A percentile compares a stretch with the other conserved stretches of the same genome.
These are phyloP conservation scores for Fomitiporia mediterranea DNA, from an alignment of 1,284 basidiomycete genomes.

Conservation along the genomic window DNA sequence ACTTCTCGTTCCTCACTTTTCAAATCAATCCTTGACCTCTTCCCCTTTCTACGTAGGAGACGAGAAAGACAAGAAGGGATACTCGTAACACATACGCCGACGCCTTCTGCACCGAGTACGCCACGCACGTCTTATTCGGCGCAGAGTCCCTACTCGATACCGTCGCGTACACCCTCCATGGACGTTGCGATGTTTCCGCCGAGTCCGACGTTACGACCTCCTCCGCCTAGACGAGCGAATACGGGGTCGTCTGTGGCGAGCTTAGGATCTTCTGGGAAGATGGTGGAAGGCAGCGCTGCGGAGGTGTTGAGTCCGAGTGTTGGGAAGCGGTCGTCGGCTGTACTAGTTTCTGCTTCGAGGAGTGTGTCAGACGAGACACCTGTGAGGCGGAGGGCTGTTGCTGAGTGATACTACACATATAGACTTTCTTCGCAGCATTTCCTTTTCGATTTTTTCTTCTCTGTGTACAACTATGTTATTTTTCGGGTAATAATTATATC, in stretches of 20 bases:
- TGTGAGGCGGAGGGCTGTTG: conserved; percentile 4
- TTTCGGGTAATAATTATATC: no score
- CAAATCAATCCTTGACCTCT: conserved; percentile 53
- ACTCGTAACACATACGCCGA: conserved; percentile 51
- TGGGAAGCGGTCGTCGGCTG: neutral
- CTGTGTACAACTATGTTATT: no score
- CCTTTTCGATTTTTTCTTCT: no score
- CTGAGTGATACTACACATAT: conserved; percentile 1
- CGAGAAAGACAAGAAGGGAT: conserved; percentile 50
- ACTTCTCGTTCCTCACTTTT: conserved; percentile 52
- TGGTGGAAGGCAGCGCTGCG: neutral
- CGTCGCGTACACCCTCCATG: conserved; percentile 4
- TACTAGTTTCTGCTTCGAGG: conserved; percentile 2
- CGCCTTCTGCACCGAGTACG: conserved; percentile 17
- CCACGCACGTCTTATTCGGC: conserved; percentile 11
- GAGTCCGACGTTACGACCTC: conserved; percentile 9
- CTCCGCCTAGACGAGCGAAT: conserved; percentile 14
- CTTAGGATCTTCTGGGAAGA: neutral
- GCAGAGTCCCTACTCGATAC: neutral
- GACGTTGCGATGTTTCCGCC: neutral
- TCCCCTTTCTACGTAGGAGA: conserved; percentile 34
- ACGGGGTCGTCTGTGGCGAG: neutral
- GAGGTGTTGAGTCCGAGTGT: neutral
- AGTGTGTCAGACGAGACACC: conserved; percentile 7
- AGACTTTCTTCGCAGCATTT: neutral